phyloP scores from a whole-genome alignment of 1,284 basidiomycete species.

The Bondarzewia mesenterica region DNA sequence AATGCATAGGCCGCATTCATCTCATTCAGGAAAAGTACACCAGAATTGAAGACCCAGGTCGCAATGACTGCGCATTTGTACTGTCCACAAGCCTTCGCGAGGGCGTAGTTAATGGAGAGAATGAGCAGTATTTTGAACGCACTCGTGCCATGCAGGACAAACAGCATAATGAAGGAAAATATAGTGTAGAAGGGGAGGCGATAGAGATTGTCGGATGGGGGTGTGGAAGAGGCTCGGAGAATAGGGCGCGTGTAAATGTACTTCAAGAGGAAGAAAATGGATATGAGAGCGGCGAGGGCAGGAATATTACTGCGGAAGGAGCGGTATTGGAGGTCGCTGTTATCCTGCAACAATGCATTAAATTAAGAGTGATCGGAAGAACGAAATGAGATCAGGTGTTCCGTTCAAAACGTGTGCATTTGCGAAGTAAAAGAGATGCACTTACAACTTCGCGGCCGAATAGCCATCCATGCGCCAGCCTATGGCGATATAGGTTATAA shows the following conservation, averaged over 20 bases:
- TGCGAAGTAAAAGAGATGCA: constrained; percentile 11
- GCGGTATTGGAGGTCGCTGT: constrained; percentile 81
- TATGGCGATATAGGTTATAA: constrained; percentile 51
- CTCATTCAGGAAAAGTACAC: constrained; percentile 75
- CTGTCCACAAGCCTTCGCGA: constrained; percentile 35
- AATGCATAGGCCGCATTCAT: constrained; percentile 72
- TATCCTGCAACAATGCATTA: constrained; percentile 50
- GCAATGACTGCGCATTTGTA: constrained; percentile 38
- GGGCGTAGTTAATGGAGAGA: constrained; percentile 61
- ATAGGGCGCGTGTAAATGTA: constrained; percentile 28
- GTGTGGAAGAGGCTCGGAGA: constrained; percentile 7
- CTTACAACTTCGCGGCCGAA: constrained; percentile 59
- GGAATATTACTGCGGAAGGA: constrained; percentile 73
- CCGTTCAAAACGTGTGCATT: background rate
- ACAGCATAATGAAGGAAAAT: constrained; percentile 64
- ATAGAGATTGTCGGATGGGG: constrained; percentile 26
- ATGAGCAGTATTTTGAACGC: constrained; percentile 74
- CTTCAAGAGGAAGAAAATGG: constrained; percentile 28
- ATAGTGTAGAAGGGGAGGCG: constrained; percentile 48
- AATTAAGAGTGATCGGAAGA: background rate
- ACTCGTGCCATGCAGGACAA: constrained; percentile 84
- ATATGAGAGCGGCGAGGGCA: constrained; percentile 27
- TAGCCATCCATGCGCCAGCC: constrained; percentile 65
- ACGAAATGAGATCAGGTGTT: background rate
- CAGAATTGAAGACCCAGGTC: constrained; percentile 75